Percentiles rank a stretch among this genome's conserved stretches.
Evolutionary conservation across 208 protist genomes (phyloP).

Genomic region (Crithidia sp.): DNA sequence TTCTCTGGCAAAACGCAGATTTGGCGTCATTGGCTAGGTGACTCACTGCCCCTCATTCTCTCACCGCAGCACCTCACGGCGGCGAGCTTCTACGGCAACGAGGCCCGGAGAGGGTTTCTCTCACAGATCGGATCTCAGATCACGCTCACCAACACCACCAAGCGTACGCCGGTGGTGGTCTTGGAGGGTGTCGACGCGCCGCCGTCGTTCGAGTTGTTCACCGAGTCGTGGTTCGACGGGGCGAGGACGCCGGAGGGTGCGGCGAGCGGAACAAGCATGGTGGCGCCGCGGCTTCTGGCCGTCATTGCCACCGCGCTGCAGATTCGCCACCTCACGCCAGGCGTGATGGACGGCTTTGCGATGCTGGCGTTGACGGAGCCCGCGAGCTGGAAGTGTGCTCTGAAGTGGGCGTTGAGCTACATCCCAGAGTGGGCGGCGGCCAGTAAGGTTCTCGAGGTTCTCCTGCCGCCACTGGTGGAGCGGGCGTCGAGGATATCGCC

Average conservation of each 20-base stretch:
- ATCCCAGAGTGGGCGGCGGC: conserved; percentile 26
- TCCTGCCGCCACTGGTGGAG: conserved; percentile 42
- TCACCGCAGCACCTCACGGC: conserved; percentile 61
- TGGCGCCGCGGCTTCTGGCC: conserved; percentile 7
- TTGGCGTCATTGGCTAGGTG: conserved; percentile 67
- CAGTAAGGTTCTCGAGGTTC: conserved; percentile 29
- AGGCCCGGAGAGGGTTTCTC: conserved; percentile 33
- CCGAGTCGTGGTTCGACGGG: conserved; percentile 19
- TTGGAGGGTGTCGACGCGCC: conserved; percentile 28
- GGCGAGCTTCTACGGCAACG: conserved; percentile 73
- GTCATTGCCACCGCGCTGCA: conserved; percentile 23
- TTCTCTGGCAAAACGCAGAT: conserved; percentile 79
- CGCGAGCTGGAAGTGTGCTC: conserved; percentile 15
- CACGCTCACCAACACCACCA: background rate
- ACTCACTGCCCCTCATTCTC: conserved; percentile 46
- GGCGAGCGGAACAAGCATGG: conserved; percentile 7
- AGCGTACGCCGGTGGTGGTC: conserved; percentile 19
- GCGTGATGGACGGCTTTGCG: conserved; percentile 24
- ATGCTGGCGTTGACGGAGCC: conserved; percentile 25
- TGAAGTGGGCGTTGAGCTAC: conserved; percentile 8
- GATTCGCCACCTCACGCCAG: conserved; percentile 16
- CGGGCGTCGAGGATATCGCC: conserved; percentile 29
- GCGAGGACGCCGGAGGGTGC: conserved; percentile 13
- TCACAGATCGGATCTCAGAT: conserved; percentile 6
- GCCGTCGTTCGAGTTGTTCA: conserved; percentile 29